Evolutionary conservation across 192 early-diverging fungal species (phyloP), one percentile per base, ranked within the genome.

Genomic region (Cetraspora pellucida): DNA sequence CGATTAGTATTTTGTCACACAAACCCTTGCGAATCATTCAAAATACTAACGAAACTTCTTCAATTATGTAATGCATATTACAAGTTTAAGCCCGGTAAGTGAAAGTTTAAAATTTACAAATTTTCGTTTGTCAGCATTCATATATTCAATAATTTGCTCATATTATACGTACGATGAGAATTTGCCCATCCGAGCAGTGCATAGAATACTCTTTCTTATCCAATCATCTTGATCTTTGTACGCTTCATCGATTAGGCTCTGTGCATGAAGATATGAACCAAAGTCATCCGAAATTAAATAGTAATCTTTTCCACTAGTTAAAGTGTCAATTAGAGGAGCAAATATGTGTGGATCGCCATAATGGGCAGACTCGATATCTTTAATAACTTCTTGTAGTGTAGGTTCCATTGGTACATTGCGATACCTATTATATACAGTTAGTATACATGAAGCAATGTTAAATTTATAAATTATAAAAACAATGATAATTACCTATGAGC

Each of bases 111-210:
- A n/a, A n/a, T n/a, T n/a, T n/a, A n/a, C n/a, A n/a, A n/a, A n/a
- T n/a, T n/a, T n/a, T n/a, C n/a, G n/a, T n/a, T n/a, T n/a, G n/a
- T n/a, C n/a, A n/a, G n/a, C n/a, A n/a, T n/a, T n/a, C n/a, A 82
- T 60, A 27, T 19, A 45, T 37, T 27, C 66, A 59, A 49, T 50
- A 52, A 17, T 57, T 31, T 25, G 6, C n/a, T n/a, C n/a, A n/a
- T n/a, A 25, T 27, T 31, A 46, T 14, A 82, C 83, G 72, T 81
- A 84, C 55, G 90, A 90, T 69, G 90, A 95, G 85, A 99, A 99
- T 82, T 96, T 96, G 83, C 95, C 91, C 96, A 98, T 98, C 76
- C 90, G 85, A 60, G 95, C 93, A 30, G 95, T 93, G 45, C 93
- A 95, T 63, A 90, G 85, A 77, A 99, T 97, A 69, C 91, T 94